A percentile compares a stretch with the other conserved stretches of the same genome.
Evolutionary conservation across 2,329 filamentous ascomycete species (phyloP).

Genomic region (Venturia pyrina): DNA sequence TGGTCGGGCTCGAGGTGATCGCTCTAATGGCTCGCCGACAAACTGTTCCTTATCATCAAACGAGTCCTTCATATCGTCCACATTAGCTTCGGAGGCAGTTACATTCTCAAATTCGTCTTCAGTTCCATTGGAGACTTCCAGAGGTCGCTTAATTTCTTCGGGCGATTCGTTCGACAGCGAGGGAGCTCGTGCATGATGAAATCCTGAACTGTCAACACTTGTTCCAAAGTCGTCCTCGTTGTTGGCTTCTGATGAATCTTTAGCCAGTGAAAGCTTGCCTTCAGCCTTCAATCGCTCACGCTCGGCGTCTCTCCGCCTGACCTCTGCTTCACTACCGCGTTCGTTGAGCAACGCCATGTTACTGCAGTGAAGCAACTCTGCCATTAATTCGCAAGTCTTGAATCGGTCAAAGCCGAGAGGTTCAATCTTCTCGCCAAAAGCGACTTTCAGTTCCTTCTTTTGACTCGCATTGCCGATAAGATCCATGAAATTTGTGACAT

Average conservation of each 20-base stretch:
- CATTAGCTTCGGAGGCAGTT: slow-evolving; percentile 55
- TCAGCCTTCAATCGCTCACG: slow-evolving; percentile 69
- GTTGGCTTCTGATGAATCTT: slow-evolving; percentile 47
- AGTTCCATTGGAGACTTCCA: slow-evolving; percentile 70
- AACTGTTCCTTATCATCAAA: slow-evolving; percentile 46
- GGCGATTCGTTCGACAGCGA: slow-evolving; percentile 39
- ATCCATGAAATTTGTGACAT: slow-evolving; percentile 89
- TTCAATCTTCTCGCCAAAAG: slow-evolving; percentile 85
- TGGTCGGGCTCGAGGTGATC: slow-evolving; percentile 41
- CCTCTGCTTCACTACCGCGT: slow-evolving; percentile 76
- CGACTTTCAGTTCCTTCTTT: slow-evolving; percentile 67
- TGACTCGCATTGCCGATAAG: slow-evolving; percentile 66
- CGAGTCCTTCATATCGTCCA: slow-evolving; percentile 62
- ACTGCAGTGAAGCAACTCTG: slow-evolving; percentile 91
- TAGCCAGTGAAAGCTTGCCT: slow-evolving; percentile 53
- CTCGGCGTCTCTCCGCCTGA: slow-evolving; percentile 68
- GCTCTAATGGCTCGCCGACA: slow-evolving; percentile 26
- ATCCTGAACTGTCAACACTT: slow-evolving; percentile 42
- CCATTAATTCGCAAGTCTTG: slow-evolving; percentile 98
- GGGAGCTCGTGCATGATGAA: slow-evolving; percentile 39
- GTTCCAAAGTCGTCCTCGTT: slow-evolving; percentile 42
- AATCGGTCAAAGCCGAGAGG: slow-evolving; percentile 95
- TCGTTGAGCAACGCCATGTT: slow-evolving; percentile 98
- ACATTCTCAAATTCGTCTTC: slow-evolving; percentile 96
- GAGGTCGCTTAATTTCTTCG: slow-evolving; percentile 53